These are phyloP conservation scores for Trichoderma atrobrunneum DNA, from an alignment of 2,329 filamentous ascomycete genomes.

Conservation along the genomic window DNA sequence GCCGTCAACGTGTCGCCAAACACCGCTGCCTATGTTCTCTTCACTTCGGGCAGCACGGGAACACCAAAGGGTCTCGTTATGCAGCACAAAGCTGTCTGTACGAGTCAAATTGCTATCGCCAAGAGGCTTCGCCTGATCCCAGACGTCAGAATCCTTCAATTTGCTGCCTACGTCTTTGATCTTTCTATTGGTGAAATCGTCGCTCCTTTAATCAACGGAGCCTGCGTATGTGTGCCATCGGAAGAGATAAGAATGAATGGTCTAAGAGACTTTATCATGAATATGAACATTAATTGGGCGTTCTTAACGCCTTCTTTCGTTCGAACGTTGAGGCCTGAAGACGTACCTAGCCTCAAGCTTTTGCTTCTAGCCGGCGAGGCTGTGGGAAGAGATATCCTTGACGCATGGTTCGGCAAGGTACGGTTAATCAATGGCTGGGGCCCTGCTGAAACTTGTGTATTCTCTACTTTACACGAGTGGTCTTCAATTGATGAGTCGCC, in stretches of 20 bases:
- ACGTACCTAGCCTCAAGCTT: slow-evolving; percentile 42
- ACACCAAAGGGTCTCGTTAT: slow-evolving; percentile 47
- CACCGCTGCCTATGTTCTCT: slow-evolving; percentile 41
- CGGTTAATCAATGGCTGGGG: slow-evolving; percentile 19
- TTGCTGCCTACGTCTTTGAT: slow-evolving; percentile 22
- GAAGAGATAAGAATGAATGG: slow-evolving; percentile 14
- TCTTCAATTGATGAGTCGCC: neutral
- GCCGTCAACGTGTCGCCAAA: neutral
- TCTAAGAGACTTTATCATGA: neutral
- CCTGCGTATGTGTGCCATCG: slow-evolving; percentile 16
- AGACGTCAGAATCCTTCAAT: slow-evolving; percentile 16
- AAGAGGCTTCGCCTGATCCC: neutral
- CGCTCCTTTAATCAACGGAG: slow-evolving; percentile 2
- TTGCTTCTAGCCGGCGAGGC: slow-evolving; percentile 38
- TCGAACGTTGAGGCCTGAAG: slow-evolving; percentile 38
- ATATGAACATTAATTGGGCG: neutral
- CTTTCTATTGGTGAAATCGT: slow-evolving; percentile 17
- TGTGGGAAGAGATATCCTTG: slow-evolving; percentile 8
- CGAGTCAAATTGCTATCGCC: neutral
- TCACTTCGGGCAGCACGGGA: slow-evolving; percentile 56
- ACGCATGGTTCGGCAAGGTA: slow-evolving; percentile 15
- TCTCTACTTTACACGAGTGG: slow-evolving; percentile 14
- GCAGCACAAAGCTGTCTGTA: slow-evolving; percentile 9
- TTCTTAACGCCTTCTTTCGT: slow-evolving; percentile 17
- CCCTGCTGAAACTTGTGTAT: slow-evolving; percentile 18